These are phyloP conservation scores for Aspergillus eucalypticola DNA, from an alignment of 2,329 filamentous ascomycete species.

Conservation along the genomic window DNA sequence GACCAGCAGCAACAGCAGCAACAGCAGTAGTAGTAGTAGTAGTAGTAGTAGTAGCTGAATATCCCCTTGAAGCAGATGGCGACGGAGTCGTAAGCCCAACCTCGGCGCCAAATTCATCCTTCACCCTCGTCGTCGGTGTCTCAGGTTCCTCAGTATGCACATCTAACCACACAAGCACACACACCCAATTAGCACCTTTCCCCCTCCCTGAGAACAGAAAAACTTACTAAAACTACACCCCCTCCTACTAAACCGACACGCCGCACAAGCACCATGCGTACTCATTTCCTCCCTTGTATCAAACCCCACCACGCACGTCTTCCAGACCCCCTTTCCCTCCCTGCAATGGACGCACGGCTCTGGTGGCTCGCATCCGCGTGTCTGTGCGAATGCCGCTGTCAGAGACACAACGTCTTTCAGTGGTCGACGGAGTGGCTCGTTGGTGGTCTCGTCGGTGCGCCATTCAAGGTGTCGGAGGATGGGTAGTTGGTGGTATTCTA, in stretches of 20 bases:
- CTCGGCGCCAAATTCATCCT: too few relatives aligned
- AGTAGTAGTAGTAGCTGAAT: too few relatives aligned
- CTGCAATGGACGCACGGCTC: conserved; percentile 6
- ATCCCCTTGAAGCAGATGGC: too few relatives aligned
- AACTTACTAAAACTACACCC: neutral
- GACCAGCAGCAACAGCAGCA: too few relatives aligned
- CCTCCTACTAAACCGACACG: conserved; percentile 9
- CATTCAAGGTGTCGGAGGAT: neutral
- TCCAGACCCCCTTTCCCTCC: neutral
- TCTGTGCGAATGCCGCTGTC: conserved; percentile 11
- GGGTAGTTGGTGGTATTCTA: neutral
- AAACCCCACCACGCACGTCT: conserved; percentile 3
- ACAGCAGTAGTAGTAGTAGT: too few relatives aligned
- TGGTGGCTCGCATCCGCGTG: neutral
- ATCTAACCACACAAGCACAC: neutral
- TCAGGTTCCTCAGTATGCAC: too few relatives aligned
- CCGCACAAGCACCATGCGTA: conserved; percentile 7
- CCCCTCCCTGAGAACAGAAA: too few relatives aligned
- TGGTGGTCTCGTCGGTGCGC: neutral
- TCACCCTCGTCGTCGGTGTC: too few relatives aligned
- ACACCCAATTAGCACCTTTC: too few relatives aligned
- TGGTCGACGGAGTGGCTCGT: neutral
- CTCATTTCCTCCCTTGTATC: neutral
- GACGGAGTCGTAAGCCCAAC: too few relatives aligned
- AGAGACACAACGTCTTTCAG: neutral